Percentiles rank a stretch among this genome's conserved stretches.
Evolutionary conservation across 1,284 basidiomycete genomes (phyloP).

Genomic region (Cutaneotrichosporon sp.): DNA sequence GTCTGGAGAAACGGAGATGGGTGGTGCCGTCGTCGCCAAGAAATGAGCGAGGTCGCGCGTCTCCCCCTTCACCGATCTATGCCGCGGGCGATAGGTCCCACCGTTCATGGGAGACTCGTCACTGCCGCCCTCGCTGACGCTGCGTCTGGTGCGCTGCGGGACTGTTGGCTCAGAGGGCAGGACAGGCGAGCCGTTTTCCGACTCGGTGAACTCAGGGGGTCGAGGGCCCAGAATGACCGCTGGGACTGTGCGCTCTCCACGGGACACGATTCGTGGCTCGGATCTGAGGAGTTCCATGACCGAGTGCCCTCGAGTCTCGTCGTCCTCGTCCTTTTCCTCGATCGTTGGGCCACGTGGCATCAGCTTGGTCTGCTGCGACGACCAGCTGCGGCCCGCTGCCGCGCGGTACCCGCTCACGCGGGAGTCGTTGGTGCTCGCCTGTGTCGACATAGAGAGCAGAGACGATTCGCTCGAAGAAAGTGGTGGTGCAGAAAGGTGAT

Average conservation of each 20-base stretch:
- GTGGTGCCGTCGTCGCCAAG: slow-evolving; percentile 31
- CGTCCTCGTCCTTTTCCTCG: slow-evolving; percentile 35
- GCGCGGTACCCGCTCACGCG: slow-evolving; percentile 11
- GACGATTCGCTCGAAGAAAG: slow-evolving; percentile 18
- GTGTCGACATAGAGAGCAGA: slow-evolving; percentile 11
- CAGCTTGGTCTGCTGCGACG: slow-evolving; percentile 6
- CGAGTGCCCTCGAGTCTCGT: slow-evolving; percentile 1
- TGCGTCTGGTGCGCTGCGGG: not conserved
- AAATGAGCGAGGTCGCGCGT: slow-evolving; percentile 44
- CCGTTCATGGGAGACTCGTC: not conserved
- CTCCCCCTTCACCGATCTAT: slow-evolving; percentile 4
- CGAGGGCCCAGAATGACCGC: slow-evolving; percentile 39
- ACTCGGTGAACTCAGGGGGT: not conserved
- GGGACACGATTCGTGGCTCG: not conserved
- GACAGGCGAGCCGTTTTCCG: not conserved
- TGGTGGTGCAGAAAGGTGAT: slow-evolving; percentile 4
- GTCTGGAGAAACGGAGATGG: not conserved
- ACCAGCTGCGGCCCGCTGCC: slow-evolving; percentile 10
- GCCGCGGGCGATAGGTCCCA: slow-evolving; percentile 3
- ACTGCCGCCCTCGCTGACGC: slow-evolving; percentile 9
- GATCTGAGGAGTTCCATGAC: slow-evolving; percentile 9
- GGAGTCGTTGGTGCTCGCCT: slow-evolving; percentile 6
- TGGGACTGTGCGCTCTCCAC: slow-evolving; percentile 26
- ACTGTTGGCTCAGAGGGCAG: not conserved
- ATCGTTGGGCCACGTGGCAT: slow-evolving; percentile 31